phyloP scores from a whole-genome alignment of 108 stramenopile genomes.

The Nitzschia inconspicua region DNA sequence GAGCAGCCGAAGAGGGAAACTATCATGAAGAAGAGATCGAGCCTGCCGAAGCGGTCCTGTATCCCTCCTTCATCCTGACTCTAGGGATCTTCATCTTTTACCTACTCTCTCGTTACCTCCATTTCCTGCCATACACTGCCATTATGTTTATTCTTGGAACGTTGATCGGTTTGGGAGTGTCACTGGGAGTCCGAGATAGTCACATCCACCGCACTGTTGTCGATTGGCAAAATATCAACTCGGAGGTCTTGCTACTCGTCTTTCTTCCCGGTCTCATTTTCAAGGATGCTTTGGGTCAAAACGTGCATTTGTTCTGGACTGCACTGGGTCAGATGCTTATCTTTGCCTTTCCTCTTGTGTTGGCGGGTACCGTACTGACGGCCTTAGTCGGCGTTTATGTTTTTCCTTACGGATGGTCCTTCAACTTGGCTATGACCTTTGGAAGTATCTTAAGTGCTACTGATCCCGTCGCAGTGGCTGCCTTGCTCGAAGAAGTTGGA shows the following conservation, averaged over 20 bases:
- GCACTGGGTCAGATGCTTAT: constrained; percentile 53
- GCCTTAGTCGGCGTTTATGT: constrained; percentile 58
- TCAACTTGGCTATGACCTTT: constrained; percentile 64
- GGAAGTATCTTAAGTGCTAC: constrained; percentile 89
- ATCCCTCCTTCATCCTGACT: constrained; percentile 46
- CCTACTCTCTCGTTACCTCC: constrained; percentile 37
- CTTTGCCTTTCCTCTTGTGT: constrained; percentile 87
- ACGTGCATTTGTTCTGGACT: constrained; percentile 59
- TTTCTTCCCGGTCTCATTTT: constrained; percentile 93
- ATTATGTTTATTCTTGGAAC: constrained; percentile 74
- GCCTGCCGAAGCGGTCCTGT: constrained; percentile 48
- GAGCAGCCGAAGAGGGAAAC: neutral
- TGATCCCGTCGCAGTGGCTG: constrained; percentile 92
- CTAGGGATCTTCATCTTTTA: constrained; percentile 46
- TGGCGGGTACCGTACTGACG: constrained; percentile 62
- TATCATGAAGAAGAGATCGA: constrained; percentile 31
- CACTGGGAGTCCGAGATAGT: neutral
- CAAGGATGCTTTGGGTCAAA: constrained; percentile 65
- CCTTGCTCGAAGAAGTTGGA: constrained; percentile 60
- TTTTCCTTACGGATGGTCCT: constrained; percentile 68
- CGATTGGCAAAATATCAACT: constrained; percentile 61
- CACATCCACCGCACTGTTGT: constrained; percentile 35
- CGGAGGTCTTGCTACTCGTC: constrained; percentile 69
- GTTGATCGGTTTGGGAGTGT: constrained; percentile 49
- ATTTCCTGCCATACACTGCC: constrained; percentile 68